Conservation (phyloP, 73 alveolate species). For the Urostyla sp. region DNA sequence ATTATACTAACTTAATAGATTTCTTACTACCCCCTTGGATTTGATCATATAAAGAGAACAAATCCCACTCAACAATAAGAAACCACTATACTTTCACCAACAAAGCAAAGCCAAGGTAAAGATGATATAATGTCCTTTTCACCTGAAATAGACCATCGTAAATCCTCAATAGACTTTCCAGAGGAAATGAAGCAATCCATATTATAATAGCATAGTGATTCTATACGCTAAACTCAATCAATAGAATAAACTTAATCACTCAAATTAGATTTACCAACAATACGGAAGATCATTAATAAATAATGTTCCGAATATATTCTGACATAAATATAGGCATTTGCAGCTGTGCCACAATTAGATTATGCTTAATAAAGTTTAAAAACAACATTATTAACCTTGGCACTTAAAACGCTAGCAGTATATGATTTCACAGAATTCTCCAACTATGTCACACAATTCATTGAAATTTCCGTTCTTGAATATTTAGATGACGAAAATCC, state of each 20-base stretch:
- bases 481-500: constrained; percentile 70
- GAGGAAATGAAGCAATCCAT: background rate
- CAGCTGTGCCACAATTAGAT: background rate
- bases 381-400: constrained; percentile 59
- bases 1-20: constrained; percentile 41
- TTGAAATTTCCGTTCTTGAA: constrained; percentile 62
- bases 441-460: constrained; percentile 67
- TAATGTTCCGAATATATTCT: constrained; percentile 45
- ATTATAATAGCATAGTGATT: background rate
- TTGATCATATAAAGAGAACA: constrained; percentile 24
- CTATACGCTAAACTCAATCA: too few species aligned
- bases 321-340: background rate
- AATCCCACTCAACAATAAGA: constrained; percentile 4
- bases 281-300: constrained; percentile 27
- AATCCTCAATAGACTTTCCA: background rate
- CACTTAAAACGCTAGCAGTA: constrained; percentile 61
- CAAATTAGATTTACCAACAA: constrained; percentile 16
- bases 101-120: background rate
- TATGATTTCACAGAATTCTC: constrained; percentile 69
- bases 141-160: constrained; percentile 1
- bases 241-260: too few species aligned
- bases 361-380: constrained; percentile 8
- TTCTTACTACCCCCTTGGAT: constrained; percentile 38
- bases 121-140: background rate
- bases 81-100: background rate